These are phyloP conservation scores for Blastocystis sp. DNA, from an alignment of 352 stramenopile species.

Conservation along the genomic window DNA sequence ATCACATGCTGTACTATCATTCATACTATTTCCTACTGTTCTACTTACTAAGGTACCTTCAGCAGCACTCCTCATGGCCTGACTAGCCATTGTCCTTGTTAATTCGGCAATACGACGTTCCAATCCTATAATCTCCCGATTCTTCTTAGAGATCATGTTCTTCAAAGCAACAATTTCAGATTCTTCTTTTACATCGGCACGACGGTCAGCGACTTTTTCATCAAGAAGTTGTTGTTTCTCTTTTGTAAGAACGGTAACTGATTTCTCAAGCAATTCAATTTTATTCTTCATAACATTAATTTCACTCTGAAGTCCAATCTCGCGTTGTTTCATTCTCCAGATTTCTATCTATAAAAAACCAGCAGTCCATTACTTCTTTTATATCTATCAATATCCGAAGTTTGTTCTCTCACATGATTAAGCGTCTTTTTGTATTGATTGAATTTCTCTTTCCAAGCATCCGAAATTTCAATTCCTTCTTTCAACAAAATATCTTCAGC, in stretches of 20 bases:
- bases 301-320: constrained; percentile 38
- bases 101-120: neutral
- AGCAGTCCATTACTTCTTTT: neutral
- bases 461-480: neutral
- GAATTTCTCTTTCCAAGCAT: constrained; percentile 52
- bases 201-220: neutral
- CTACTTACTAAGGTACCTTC: neutral
- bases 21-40: neutral
- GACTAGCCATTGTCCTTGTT: neutral
- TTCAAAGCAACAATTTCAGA: neutral
- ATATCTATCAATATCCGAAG: neutral
- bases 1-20: neutral
- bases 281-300: constrained; percentile 46
- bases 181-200: neutral
- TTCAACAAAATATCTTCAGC: neutral
- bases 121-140: constrained; percentile 30
- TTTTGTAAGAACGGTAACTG: neutral
- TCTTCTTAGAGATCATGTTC: constrained; percentile 51
- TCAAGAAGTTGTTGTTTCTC: neutral
- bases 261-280: constrained; percentile 9
- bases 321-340: constrained; percentile 52
- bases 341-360: constrained; percentile 1
- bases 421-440: constrained; percentile 9
- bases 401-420: constrained; percentile 7
- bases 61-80: neutral